Evolutionary conservation across 2,329 filamentous ascomycete genomes (phyloP).

Genomic region (Cordyceps cateniannulata): DNA sequence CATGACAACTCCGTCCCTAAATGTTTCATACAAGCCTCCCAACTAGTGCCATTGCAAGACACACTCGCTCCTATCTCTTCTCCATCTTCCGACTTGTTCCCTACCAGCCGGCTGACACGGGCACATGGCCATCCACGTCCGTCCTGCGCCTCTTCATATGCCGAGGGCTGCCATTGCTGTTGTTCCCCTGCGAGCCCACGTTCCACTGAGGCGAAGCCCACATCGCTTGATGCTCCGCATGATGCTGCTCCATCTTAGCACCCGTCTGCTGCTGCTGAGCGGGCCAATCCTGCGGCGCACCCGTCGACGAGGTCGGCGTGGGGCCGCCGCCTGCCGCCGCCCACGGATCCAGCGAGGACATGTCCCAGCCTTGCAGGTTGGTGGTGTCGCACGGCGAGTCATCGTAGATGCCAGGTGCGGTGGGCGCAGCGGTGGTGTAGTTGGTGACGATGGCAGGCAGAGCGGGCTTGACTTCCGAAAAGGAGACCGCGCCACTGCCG

Average conservation of each 20-base stretch:
- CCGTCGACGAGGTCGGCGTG: slow-evolving; percentile 16
- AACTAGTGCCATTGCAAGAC: neutral
- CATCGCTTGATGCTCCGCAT: slow-evolving; percentile 25
- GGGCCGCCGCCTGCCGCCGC: slow-evolving; percentile 20
- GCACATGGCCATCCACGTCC: slow-evolving; percentile 26
- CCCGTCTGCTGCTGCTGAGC: slow-evolving; percentile 6
- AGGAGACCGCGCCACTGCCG: slow-evolving; percentile 21
- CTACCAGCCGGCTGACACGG: slow-evolving; percentile 24
- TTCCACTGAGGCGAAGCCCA: slow-evolving; percentile 23
- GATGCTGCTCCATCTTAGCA: slow-evolving; percentile 24
- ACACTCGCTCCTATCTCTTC: neutral
- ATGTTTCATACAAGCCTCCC: neutral
- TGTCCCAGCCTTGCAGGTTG: slow-evolving; percentile 31
- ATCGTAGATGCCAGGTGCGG: slow-evolving; percentile 29
- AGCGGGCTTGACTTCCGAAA: slow-evolving; percentile 29
- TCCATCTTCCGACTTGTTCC: neutral
- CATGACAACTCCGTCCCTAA: neutral
- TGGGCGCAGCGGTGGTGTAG: slow-evolving; percentile 25
- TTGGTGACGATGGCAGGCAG: slow-evolving; percentile 24
- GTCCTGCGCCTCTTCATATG: slow-evolving; percentile 31
- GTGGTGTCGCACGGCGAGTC: slow-evolving; percentile 24
- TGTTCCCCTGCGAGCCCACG: slow-evolving; percentile 9
- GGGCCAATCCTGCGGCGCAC: slow-evolving; percentile 25
- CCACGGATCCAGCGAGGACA: slow-evolving; percentile 31
- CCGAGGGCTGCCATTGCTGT: slow-evolving; percentile 24